Evolutionary conservation across 2,329 filamentous ascomycete species (phyloP), one percentile per base, ranked within the genome.

Genomic region (Xylaria sp.): DNA sequence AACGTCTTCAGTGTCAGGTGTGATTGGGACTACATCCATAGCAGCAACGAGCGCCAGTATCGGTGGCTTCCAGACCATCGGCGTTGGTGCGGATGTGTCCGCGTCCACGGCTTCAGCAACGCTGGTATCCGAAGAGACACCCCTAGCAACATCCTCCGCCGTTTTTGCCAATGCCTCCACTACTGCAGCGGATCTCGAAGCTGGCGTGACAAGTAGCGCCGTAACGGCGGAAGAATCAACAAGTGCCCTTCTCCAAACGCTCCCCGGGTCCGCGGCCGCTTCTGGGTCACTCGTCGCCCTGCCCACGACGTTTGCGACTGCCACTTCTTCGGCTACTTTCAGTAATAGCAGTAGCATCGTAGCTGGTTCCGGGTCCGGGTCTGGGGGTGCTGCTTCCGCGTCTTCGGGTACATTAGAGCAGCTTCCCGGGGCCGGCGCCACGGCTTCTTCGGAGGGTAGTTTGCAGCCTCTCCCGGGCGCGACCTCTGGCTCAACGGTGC

Each of bases 21-120:
- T 31, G 5, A 9, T 31, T 9, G 28, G 9, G 28, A 9, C 28
- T 31, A 31, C 28, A 31, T 31, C 28, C 28, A 31, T 9, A 31
- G 28, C 28, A 31, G 60, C 25, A 25, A 60, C 15, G 45, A 46
- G 61, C 1, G 35, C 63, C 17, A 59, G 59, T 7, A 40, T 66
- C 35, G 61, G 63, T 14, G 60, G 63, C 15, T 65, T 69, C 63
- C 59, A 66, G 49, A 69, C 65, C 1, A 66, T 69, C 51, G 28
- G 56, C 14, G 56, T 28, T 2, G 57, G 56, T 2, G 37, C 38
- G 5, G 62, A 50, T 40, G 55, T 46, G 7, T 46, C 25, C 21
- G 31, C 59, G 6, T 52, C 60, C 3, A 51, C 60, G 15, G 37
- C 63, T n/a, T 17, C 43, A 15, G 43, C 42, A n/a, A 40, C n/a